Percentiles rank a stretch among this genome's conserved stretches.
Evolutionary conservation across 2,329 filamentous ascomycete genomes (phyloP).

Genomic region (Sporothrix pseudoabietina): DNA sequence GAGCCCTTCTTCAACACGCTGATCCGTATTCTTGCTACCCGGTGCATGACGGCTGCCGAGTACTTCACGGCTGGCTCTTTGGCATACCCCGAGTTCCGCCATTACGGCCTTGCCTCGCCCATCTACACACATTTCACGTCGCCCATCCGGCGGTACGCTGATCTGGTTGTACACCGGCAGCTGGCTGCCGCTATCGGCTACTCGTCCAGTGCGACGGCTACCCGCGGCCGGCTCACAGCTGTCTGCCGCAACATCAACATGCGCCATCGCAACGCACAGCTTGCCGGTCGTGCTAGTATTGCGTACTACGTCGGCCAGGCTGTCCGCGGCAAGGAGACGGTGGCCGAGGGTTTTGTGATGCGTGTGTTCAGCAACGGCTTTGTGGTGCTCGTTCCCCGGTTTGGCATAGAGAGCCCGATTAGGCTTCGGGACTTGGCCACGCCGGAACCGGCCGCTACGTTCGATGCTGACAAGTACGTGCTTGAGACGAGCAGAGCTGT

Average conservation of each 20-base stretch:
- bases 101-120: slow-evolving; percentile 93
- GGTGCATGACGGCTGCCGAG: slow-evolving; percentile 98
- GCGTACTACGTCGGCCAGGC: slow-evolving; percentile 98
- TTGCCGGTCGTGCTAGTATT: slow-evolving; percentile 89
- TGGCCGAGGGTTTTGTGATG: slow-evolving; percentile 87
- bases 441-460: slow-evolving; percentile 75
- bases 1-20: slow-evolving; percentile 99
- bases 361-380: slow-evolving; percentile 97
- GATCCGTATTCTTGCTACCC: slow-evolving; percentile 93
- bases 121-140: slow-evolving; percentile 99
- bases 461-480: slow-evolving; percentile 83
- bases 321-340: slow-evolving; percentile 71
- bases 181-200: slow-evolving; percentile 94
- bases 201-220: slow-evolving; percentile 81
- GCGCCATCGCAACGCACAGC: slow-evolving; percentile 93
- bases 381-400: slow-evolving; percentile 91
- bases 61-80: slow-evolving; percentile 97
- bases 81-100: slow-evolving; percentile 89
- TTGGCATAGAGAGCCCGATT: slow-evolving; percentile 93
- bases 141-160: slow-evolving; percentile 96
- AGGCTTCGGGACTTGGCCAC: slow-evolving; percentile 75
- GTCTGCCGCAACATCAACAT: slow-evolving; percentile 99
- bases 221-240: slow-evolving; percentile 80
- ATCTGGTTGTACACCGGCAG: slow-evolving; percentile 76
- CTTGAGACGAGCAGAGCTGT: slow-evolving; percentile 54